Evolutionary conservation across 805 yeast species (phyloP).

Genomic region (Metschnikowia bowlesiae): DNA sequence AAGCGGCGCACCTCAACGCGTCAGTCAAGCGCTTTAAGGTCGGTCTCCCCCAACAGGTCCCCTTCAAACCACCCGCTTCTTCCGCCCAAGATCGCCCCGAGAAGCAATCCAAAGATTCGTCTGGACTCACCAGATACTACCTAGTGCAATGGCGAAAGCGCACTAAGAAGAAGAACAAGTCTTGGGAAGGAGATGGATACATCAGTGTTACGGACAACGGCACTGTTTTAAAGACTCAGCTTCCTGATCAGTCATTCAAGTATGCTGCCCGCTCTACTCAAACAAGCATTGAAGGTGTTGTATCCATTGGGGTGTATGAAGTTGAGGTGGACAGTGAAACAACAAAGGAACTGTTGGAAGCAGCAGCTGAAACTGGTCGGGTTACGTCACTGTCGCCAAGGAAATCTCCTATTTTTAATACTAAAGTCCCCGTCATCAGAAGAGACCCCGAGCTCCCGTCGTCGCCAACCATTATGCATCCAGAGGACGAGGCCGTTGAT

Average conservation of each 20-base stretch:
- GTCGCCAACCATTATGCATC: neutral
- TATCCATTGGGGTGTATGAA: slow-evolving; percentile 57
- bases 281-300: slow-evolving; percentile 22
- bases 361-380: too few species aligned
- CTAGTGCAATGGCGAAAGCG: slow-evolving; percentile 65
- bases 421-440: neutral
- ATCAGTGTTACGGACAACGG: slow-evolving; percentile 31
- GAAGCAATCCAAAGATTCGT: neutral
- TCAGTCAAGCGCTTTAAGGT: neutral
- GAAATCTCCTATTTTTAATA: neutral
- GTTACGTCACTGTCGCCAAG: neutral
- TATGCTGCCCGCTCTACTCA: slow-evolving; percentile 13
- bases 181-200: slow-evolving; percentile 93
- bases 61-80: neutral
- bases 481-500: neutral
- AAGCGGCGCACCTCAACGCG: neutral
- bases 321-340: slow-evolving; percentile 47
- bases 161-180: slow-evolving; percentile 73
- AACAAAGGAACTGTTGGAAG: slow-evolving; percentile 5
- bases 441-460: neutral
- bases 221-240: slow-evolving; percentile 25
- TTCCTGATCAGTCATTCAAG: slow-evolving; percentile 21
- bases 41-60: neutral
- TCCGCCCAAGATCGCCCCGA: neutral
- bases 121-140: slow-evolving; percentile 9